A percentile compares a stretch with the other conserved stretches of the same genome.
Conservation (phyloP, 371 early-diverging fungal species). For the Rhizopus delemar region DNA sequence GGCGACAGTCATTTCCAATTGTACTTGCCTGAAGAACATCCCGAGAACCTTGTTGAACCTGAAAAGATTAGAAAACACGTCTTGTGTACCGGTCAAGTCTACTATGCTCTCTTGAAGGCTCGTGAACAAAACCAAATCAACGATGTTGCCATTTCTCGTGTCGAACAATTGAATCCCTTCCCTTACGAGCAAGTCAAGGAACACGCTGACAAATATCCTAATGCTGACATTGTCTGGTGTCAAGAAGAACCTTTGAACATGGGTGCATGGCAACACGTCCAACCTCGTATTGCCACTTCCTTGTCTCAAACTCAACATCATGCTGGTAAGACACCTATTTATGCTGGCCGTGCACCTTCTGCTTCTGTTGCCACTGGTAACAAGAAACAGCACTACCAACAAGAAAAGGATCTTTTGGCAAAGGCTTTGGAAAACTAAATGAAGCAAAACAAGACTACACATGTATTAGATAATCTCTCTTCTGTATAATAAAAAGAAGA, state of each 20-base stretch:
- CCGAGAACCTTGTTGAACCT: slow-evolving; percentile 71
- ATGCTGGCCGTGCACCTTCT: slow-evolving; percentile 90
- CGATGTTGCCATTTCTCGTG: slow-evolving; percentile 87
- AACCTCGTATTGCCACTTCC: slow-evolving; percentile 84
- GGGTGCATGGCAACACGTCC: slow-evolving; percentile 89
- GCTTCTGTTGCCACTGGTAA: slow-evolving; percentile 96
- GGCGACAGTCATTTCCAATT: slow-evolving; percentile 85
- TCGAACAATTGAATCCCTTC: slow-evolving; percentile 96
- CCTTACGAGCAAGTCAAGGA: slow-evolving; percentile 89
- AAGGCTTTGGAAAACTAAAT: slow-evolving; percentile 64
- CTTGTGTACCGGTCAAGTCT: slow-evolving; percentile 95
- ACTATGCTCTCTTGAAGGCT: slow-evolving; percentile 87
- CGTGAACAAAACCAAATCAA: slow-evolving; percentile 83
- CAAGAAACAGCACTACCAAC: slow-evolving; percentile 94
- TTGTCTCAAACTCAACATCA: slow-evolving; percentile 72
- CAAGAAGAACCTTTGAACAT: slow-evolving; percentile 96
- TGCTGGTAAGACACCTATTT: slow-evolving; percentile 68
- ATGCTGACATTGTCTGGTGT: slow-evolving; percentile 87
- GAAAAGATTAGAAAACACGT: slow-evolving; percentile 85
- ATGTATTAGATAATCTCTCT: not conserved
- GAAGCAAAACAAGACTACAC: not conserved
- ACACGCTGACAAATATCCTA: slow-evolving; percentile 87
- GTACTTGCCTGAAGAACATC: slow-evolving; percentile 88
- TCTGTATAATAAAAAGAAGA: not conserved
- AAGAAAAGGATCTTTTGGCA: slow-evolving; percentile 82